Evolutionary conservation across 2,329 filamentous ascomycete genomes (phyloP).

Genomic region (Epichloe coenophiala): DNA sequence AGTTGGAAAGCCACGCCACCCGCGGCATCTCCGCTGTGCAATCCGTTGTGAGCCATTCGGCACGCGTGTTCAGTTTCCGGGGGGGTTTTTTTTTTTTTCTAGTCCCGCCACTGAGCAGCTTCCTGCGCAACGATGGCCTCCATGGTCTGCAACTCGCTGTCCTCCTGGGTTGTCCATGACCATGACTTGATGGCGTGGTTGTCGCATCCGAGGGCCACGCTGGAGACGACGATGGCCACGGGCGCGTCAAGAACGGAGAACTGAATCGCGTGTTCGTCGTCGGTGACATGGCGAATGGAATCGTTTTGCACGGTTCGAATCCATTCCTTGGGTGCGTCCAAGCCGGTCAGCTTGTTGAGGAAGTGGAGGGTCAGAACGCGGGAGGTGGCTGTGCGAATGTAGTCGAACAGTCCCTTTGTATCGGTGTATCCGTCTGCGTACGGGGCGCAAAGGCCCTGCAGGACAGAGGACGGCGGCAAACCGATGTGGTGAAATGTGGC

Average conservation of each 20-base stretch:
- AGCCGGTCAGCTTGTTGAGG: conserved; percentile 12
- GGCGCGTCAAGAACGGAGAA: conserved; percentile 17
- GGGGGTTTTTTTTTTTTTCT: no score
- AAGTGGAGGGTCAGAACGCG: conserved; percentile 26
- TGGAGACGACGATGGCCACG: conserved; percentile 11
- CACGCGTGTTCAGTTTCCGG: not conserved
- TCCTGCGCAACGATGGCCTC: conserved; percentile 12
- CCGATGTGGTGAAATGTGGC: conserved; percentile 31
- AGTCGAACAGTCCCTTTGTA: conserved; percentile 29
- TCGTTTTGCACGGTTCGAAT: conserved; percentile 19
- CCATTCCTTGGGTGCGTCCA: conserved; percentile 11
- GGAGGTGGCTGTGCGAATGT: conserved; percentile 29
- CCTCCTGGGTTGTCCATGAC: conserved; percentile 15
- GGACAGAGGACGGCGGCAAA: conserved; percentile 21
- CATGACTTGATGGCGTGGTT: conserved; percentile 12
- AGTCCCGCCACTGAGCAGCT: conserved; percentile 8
- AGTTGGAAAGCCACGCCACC: not conserved
- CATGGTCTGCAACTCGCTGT: conserved; percentile 9
- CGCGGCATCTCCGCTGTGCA: not conserved
- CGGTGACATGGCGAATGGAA: conserved; percentile 16
- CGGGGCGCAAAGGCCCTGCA: conserved; percentile 29
- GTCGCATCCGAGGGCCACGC: conserved; percentile 8
- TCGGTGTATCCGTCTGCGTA: conserved; percentile 31
- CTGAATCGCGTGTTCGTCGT: conserved; percentile 16
- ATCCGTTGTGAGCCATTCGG: not conserved